Evolutionary conservation across 83 land plant species (phyloP), one percentile per base, ranked within the genome.

Genomic region (Isoetes engelmannii): DNA sequence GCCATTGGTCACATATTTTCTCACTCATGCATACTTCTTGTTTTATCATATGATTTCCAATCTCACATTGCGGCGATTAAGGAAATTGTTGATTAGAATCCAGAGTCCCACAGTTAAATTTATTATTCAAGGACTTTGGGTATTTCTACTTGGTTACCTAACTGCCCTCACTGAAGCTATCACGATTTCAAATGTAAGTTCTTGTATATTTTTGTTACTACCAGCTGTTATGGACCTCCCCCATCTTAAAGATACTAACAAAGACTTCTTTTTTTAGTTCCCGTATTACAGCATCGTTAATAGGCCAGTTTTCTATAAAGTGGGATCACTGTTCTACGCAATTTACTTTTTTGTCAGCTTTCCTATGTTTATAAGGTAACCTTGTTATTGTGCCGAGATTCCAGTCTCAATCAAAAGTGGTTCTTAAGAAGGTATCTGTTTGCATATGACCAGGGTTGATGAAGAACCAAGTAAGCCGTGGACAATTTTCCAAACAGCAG

Each of bases 321-420:
- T 89, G 66, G 98, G 98, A 45, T 93, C 89, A 12, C 68, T 93
- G 73, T 93, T 93, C 72, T 93, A 93, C 70, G 98, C 92, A 6
- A 84, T 87, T 43, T 93, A 93, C 77, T 93, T 93, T 76, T 4
- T 93, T 47, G 92, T 89, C 12, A 93, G 92, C 96, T 93, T 90
- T 75, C 98, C 98, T 46, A 89, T 93, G 98, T 93, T 93, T 71
- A 51, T 81, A 46, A 85, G 98, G 95, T 93, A 69, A 19, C 10
- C 5, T 43, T 17, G 4, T 18, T 7, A 67, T 9, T 46, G 5
- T 19, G 53, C 7, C 10, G 10, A 49, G 53, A 49, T 7, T 7
- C n/a, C 54, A 12, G n/a, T 51, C 15, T 12, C 54, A 10, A 51
- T 51, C 3, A 51, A 12, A 51, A n/a, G 15, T 1, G 15, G 12